Conservation (phyloP, 2,329 filamentous ascomycete species). For the Sporothrix mexicana region DNA sequence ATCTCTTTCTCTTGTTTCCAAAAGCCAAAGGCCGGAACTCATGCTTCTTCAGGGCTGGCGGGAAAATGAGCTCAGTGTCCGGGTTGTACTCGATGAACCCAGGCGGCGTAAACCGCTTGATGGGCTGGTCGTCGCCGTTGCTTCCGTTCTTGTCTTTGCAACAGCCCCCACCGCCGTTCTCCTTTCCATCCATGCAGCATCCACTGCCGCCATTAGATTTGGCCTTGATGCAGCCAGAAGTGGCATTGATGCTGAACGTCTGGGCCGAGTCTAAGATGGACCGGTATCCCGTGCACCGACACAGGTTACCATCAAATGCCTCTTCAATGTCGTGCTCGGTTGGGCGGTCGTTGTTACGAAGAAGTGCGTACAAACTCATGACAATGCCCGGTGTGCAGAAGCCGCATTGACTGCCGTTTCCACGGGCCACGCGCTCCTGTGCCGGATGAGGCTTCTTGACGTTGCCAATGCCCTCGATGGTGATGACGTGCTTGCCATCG, state of each 20-base stretch:
- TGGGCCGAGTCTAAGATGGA: conserved; percentile 94
- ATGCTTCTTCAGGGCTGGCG: conserved; percentile 81
- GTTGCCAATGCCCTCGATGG: conserved; percentile 93
- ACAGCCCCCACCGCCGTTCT: conserved; percentile 70
- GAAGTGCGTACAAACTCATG: conserved; percentile 93
- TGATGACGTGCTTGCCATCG: conserved; percentile 98
- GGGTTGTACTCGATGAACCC: conserved; percentile 94
- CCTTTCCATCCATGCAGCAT: conserved; percentile 73
- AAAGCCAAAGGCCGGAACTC: conserved; percentile 82
- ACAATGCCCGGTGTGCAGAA: conserved; percentile 98
- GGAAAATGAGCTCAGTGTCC: conserved; percentile 94
- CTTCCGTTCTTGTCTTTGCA: conserved; percentile 65
- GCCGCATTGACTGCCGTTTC: conserved; percentile 85
- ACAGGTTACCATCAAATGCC: conserved; percentile 95
- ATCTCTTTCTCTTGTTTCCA: conserved; percentile 92
- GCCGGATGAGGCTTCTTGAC: conserved; percentile 84
- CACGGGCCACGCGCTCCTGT: conserved; percentile 88
- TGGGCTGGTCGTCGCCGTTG: conserved; percentile 59
- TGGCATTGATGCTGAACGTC: conserved; percentile 71
- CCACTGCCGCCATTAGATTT: conserved; percentile 58
- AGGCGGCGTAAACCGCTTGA: conserved; percentile 78
- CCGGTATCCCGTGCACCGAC: conserved; percentile 92
- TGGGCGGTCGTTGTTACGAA: conserved; percentile 81
- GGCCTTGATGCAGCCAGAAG: conserved; percentile 56
- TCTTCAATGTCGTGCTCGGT: conserved; percentile 87